phyloP scores from a whole-genome alignment of 768 basidiomycete species.

The Ephemerocybe angulata region DNA sequence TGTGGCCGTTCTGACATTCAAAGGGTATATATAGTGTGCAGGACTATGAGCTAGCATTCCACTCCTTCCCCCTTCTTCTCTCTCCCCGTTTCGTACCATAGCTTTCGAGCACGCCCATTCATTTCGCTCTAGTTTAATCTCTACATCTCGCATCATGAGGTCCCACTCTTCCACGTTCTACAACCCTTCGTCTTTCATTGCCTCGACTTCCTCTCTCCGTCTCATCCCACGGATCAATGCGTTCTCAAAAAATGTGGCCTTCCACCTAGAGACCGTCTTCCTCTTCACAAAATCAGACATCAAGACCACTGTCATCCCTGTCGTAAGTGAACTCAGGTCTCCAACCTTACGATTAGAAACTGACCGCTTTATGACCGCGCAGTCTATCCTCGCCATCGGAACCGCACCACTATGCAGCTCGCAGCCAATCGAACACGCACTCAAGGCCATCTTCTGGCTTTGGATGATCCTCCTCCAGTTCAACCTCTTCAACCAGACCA shows the following conservation, averaged over 20 bases:
- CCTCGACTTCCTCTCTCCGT: neutral
- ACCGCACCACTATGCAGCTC: conserved; percentile 29
- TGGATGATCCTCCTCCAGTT: conserved; percentile 6
- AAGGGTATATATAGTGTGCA: no score
- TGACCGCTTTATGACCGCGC: conserved; percentile 27
- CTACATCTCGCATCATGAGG: neutral
- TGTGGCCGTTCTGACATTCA: no score
- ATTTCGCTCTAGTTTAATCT: neutral
- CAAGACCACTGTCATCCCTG: conserved; percentile 9
- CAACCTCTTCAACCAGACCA: conserved; percentile 9
- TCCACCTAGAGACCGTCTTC: conserved; percentile 5
- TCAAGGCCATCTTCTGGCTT: conserved; percentile 8
- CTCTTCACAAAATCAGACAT: conserved; percentile 10
- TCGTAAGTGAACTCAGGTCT: conserved; percentile 16
- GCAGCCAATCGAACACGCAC: conserved; percentile 30
- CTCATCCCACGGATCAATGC: neutral
- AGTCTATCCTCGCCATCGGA: conserved; percentile 14
- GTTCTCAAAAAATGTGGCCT: neutral
- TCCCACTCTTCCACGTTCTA: neutral
- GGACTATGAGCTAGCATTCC: no score
- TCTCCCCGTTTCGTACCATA: no score
- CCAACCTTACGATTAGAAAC: conserved; percentile 18
- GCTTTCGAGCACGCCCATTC: neutral
- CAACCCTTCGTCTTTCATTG: neutral
- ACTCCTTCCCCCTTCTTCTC: no score